Conservation (phyloP, 179 eudicot species). For the Silene noctiflora region DNA sequence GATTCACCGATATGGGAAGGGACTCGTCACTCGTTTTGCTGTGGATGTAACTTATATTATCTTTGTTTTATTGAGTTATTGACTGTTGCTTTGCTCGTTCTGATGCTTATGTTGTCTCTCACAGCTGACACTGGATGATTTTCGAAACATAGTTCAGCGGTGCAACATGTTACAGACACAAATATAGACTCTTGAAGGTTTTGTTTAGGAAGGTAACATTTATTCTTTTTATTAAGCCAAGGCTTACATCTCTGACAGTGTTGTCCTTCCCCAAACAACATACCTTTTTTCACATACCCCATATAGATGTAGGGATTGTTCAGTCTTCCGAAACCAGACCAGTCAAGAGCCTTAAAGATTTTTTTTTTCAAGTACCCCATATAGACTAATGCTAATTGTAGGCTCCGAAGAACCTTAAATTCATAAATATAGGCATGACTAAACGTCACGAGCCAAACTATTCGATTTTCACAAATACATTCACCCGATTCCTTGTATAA, state of each 20-base stretch:
- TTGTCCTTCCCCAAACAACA: background rate
- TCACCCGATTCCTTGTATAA: background rate
- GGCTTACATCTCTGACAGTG: background rate
- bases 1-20: background rate
- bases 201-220: background rate
- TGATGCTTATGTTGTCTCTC: constrained; percentile 7
- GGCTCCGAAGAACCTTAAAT: background rate
- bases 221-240: background rate
- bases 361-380: background rate
- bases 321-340: background rate
- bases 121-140: constrained; percentile 74
- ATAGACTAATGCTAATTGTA: background rate
- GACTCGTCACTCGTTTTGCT: background rate
- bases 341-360: background rate
- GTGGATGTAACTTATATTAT: background rate
- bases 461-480: too few species aligned
- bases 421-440: background rate
- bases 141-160: constrained; percentile 55
- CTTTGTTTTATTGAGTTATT: background rate
- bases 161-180: constrained; percentile 55
- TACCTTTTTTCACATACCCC: background rate
- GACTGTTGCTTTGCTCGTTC: background rate
- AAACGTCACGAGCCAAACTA: background rate
- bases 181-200: constrained; percentile 20
- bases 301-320: background rate